Evolutionary conservation across 805 yeast species (phyloP).

Genomic region (Hanseniaspora pseudoguilliermondii): DNA sequence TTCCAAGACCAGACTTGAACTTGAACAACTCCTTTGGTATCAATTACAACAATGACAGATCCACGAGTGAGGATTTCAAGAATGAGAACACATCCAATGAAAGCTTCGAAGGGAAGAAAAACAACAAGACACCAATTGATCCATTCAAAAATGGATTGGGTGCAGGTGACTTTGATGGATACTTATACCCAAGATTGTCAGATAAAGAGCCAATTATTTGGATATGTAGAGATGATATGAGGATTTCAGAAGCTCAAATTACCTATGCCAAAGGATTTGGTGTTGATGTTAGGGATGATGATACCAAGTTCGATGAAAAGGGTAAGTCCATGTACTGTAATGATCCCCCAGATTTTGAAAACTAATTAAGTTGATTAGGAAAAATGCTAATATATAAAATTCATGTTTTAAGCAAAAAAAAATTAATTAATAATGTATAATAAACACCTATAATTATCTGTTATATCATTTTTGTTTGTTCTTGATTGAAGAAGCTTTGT

Average conservation of each 20-base stretch:
- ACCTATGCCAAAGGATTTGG: slow-evolving; percentile 39
- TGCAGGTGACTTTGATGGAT: slow-evolving; percentile 26
- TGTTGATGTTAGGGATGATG: slow-evolving; percentile 43
- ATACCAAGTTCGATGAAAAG: slow-evolving; percentile 48
- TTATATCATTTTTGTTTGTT: too few relatives aligned
- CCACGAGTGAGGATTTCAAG: background rate
- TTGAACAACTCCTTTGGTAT: slow-evolving; percentile 5
- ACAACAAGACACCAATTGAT: background rate
- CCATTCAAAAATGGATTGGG: slow-evolving; percentile 23
- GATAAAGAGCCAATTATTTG: slow-evolving; percentile 52
- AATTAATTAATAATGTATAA: background rate
- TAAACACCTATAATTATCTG: too few relatives aligned
- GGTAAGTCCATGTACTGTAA: slow-evolving; percentile 42
- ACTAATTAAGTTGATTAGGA: background rate
- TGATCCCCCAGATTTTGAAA: slow-evolving; percentile 57
- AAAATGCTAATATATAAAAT: background rate
- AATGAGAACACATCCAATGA: background rate
- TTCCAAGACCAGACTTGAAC: slow-evolving; percentile 19
- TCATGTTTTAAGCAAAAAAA: background rate
- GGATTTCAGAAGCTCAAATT: slow-evolving; percentile 50
- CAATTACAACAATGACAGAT: background rate
- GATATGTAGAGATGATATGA: slow-evolving; percentile 58
- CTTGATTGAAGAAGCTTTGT: too few relatives aligned
- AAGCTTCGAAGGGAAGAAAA: background rate
- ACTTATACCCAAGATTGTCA: slow-evolving; percentile 45